Evolutionary conservation across 202 grass and related monocot species (phyloP).

Genomic region (Schoenoplectus tabernaemontani): DNA sequence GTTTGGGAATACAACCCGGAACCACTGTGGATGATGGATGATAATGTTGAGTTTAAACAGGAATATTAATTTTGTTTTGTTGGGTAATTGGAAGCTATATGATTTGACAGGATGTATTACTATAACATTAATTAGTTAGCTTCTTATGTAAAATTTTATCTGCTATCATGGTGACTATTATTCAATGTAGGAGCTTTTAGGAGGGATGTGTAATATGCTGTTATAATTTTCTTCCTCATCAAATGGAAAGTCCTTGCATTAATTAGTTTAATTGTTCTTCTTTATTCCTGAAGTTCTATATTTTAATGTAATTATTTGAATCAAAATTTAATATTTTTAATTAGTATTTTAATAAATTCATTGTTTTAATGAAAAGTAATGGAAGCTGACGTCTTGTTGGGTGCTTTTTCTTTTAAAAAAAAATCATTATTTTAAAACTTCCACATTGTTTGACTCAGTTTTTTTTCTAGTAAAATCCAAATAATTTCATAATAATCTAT

Average conservation of each 20-base stretch:
- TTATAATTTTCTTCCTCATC: constrained; percentile 4
- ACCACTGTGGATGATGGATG: constrained; percentile 46
- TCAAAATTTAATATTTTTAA: neutral
- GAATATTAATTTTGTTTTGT: constrained; percentile 22
- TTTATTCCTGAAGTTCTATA: neutral
- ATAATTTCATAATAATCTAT: neutral
- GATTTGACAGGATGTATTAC: neutral
- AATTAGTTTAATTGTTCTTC: neutral
- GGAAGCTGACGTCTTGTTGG: too few species aligned
- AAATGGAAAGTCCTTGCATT: neutral
- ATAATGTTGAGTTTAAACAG: constrained; percentile 34
- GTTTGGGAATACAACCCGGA: constrained; percentile 52
- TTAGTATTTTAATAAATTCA: too few species aligned
- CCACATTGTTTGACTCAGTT: neutral
- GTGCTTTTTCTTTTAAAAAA: too few species aligned
- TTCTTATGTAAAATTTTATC: constrained; percentile 19
- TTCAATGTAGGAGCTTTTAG: constrained; percentile 6
- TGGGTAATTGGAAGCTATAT: neutral
- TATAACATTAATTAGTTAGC: constrained; percentile 16
- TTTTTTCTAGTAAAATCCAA: neutral
- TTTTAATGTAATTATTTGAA: neutral
- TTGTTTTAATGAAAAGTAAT: too few species aligned
- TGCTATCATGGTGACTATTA: constrained; percentile 12
- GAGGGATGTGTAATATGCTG: neutral
- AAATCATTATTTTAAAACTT: neutral